These are phyloP conservation scores for Fusarium illudens DNA, from an alignment of 2,329 filamentous ascomycete species.

Conservation along the genomic window DNA sequence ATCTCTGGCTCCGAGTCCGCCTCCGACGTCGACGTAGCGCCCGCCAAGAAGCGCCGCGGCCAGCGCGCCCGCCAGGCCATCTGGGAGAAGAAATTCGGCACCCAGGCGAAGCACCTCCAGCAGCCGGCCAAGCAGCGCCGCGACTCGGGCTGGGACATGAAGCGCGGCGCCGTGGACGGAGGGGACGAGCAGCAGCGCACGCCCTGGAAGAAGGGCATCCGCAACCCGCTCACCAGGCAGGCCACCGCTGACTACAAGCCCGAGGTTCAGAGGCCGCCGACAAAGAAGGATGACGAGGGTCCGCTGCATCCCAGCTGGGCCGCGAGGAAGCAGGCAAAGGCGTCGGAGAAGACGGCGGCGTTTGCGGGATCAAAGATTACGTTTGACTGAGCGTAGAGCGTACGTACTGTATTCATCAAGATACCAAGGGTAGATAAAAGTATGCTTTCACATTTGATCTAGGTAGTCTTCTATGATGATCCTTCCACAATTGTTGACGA, in stretches of 20 bases:
- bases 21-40: conserved; percentile 71
- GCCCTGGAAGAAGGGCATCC: conserved; percentile 64
- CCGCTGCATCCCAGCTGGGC: conserved; percentile 72
- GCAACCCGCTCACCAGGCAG: conserved; percentile 46
- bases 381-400: conserved; percentile 63
- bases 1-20: conserved; percentile 77
- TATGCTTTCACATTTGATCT: not conserved
- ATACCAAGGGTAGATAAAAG: conserved; percentile 36
- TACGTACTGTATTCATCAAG: conserved; percentile 23
- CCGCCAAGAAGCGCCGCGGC: conserved; percentile 76
- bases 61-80: conserved; percentile 82
- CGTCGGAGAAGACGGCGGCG: conserved; percentile 59
- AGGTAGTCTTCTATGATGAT: not conserved
- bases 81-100: conserved; percentile 82
- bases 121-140: conserved; percentile 48
- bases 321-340: conserved; percentile 69
- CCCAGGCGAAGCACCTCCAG: conserved; percentile 72
- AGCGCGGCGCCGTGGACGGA: conserved; percentile 61
- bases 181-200: conserved; percentile 49
- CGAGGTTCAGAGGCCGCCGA: conserved; percentile 28
- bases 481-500: not conserved
- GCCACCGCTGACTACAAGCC: conserved; percentile 3
- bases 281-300: conserved; percentile 59
- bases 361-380: conserved; percentile 67
- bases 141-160: conserved; percentile 66